Conservation (phyloP, 2,329 filamentous ascomycete species). For the Catunica adiposa region DNA sequence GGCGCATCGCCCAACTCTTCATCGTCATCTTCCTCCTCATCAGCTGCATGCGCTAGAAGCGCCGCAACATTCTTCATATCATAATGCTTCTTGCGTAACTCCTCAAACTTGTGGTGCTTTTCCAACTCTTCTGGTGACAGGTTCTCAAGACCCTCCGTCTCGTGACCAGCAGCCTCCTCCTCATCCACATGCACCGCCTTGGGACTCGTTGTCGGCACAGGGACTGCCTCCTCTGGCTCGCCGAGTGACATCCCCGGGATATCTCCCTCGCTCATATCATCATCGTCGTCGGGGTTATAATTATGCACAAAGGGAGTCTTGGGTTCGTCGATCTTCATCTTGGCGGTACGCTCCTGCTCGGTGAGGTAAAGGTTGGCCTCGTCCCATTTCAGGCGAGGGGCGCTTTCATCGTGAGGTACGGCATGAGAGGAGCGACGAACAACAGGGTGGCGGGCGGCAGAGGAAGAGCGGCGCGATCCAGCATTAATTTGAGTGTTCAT, state of each 20-base stretch:
- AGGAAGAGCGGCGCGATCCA: constrained; percentile 67
- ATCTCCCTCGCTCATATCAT: constrained; percentile 64
- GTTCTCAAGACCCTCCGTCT: constrained; percentile 36
- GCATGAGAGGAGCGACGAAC: constrained; percentile 39
- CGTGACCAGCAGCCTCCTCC: constrained; percentile 35
- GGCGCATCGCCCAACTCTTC: constrained; percentile 34
- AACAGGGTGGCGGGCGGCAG: constrained; percentile 27
- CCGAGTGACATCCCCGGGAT: constrained; percentile 87
- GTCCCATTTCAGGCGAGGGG: constrained; percentile 86
- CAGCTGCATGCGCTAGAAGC: constrained; percentile 61
- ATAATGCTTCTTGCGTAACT: constrained; percentile 89
- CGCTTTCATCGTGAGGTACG: constrained; percentile 18
- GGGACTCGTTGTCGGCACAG: constrained; percentile 36
- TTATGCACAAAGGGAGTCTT: constrained; percentile 93
- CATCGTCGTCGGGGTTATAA: constrained; percentile 80
- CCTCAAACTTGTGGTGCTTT: constrained; percentile 85
- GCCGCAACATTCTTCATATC: constrained; percentile 94
- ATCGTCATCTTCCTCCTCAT: constrained; percentile 45
- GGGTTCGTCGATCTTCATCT: constrained; percentile 98
- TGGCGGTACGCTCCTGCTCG: constrained; percentile 84
- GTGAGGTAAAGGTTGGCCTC: constrained; percentile 95
- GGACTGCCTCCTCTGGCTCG: constrained; percentile 66
- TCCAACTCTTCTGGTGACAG: constrained; percentile 59
- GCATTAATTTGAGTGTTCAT: constrained; percentile 92
- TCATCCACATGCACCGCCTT: constrained; percentile 57